Evolutionary conservation across 2,329 filamentous ascomycete genomes (phyloP).

Genomic region (Microdochium trichocladiopsis): DNA sequence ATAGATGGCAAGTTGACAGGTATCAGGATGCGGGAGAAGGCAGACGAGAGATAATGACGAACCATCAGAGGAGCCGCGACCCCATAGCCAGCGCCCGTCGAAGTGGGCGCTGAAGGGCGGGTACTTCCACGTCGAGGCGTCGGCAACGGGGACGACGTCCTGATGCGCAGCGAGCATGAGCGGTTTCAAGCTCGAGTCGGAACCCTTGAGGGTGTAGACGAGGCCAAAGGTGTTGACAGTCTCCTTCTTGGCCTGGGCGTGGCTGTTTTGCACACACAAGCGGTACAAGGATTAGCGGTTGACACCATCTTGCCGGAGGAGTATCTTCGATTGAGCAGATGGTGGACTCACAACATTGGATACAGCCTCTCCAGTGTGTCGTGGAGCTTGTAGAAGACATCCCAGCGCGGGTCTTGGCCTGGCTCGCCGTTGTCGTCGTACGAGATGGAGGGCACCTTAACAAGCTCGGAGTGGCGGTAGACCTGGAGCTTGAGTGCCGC

Average conservation of each 20-base stretch:
- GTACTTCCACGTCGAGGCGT: slow-evolving; percentile 42
- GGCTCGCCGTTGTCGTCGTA: slow-evolving; percentile 49
- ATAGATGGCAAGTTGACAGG: neutral
- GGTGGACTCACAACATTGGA: slow-evolving; percentile 34
- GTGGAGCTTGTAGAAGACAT: slow-evolving; percentile 43
- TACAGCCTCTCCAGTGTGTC: slow-evolving; percentile 40
- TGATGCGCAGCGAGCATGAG: slow-evolving; percentile 48
- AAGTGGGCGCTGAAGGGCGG: slow-evolving; percentile 45
- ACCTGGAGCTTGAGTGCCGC: slow-evolving; percentile 24
- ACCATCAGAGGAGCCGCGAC: slow-evolving; percentile 40
- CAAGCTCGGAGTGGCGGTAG: slow-evolving; percentile 32
- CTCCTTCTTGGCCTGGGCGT: slow-evolving; percentile 35
- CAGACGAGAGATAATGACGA: neutral
- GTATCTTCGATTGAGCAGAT: too few species aligned
- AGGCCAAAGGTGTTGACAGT: slow-evolving; percentile 57
- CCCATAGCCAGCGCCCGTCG: slow-evolving; percentile 48
- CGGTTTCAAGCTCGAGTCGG: slow-evolving; percentile 43
- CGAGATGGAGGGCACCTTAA: slow-evolving; percentile 45
- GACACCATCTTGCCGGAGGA: slow-evolving; percentile 2
- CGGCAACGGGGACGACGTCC: slow-evolving; percentile 47
- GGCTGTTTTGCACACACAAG: slow-evolving; percentile 17
- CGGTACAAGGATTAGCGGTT: neutral
- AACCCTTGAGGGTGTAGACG: slow-evolving; percentile 51
- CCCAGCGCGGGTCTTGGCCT: slow-evolving; percentile 47
- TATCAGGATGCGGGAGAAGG: neutral